These are phyloP conservation scores for Mortierella sp. DNA, from an alignment of 371 early-diverging fungal species.

Conservation along the genomic window DNA sequence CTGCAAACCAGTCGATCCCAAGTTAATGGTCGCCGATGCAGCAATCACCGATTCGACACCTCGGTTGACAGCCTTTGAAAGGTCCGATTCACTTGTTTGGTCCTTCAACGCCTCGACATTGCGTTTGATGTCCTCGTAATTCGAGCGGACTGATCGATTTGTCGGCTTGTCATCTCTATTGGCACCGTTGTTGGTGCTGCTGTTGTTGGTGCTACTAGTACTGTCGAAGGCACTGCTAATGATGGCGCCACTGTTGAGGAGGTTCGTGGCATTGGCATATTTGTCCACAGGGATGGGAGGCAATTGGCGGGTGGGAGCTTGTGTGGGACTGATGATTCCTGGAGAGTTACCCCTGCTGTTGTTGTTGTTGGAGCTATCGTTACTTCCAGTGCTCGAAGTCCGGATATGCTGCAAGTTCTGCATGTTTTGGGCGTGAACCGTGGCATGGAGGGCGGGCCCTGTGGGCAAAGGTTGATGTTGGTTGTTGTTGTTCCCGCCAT, in stretches of 20 bases:
- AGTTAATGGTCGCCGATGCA: neutral
- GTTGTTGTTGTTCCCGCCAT: conserved; percentile 21
- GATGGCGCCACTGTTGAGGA: neutral
- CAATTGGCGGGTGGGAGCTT: conserved; percentile 40
- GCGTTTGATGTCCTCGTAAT: conserved; percentile 18
- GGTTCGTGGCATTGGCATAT: neutral
- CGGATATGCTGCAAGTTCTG: conserved; percentile 31
- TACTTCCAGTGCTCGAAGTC: conserved; percentile 11
- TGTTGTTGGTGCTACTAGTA: neutral
- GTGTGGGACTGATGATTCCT: conserved; percentile 30
- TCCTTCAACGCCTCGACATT: conserved; percentile 16
- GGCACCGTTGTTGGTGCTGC: neutral
- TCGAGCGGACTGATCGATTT: conserved; percentile 3
- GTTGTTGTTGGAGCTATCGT: neutral
- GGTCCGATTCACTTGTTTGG: neutral
- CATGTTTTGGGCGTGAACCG: conserved; percentile 35
- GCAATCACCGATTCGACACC: conserved; percentile 23
- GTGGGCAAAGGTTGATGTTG: conserved; percentile 21
- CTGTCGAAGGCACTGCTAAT: neutral
- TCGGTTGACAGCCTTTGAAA: conserved; percentile 13
- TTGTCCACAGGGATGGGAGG: conserved; percentile 39
- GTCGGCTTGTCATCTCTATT: neutral
- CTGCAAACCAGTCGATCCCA: conserved; percentile 12
- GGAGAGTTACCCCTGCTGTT: neutral
- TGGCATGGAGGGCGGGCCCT: conserved; percentile 24